phyloP scores from a whole-genome alignment of 2,329 filamentous ascomycete species.

The Pseudogymnoascus sp. region DNA sequence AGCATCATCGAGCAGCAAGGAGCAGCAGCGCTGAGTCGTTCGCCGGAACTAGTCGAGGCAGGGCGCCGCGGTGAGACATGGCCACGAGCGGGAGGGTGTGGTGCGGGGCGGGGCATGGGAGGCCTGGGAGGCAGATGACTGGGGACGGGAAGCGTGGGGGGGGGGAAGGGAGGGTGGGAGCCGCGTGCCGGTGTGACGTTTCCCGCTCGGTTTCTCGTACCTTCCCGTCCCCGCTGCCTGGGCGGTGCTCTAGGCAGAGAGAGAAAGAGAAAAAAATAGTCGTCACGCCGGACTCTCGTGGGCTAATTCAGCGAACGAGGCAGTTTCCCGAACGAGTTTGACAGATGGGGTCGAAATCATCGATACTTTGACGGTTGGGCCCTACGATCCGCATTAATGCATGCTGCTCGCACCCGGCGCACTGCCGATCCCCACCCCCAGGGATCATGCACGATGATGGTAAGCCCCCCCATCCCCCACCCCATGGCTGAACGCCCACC shows the following conservation, averaged over 20 bases:
- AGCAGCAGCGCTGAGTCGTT: not conserved
- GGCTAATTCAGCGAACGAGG: not conserved
- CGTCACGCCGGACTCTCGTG: not conserved
- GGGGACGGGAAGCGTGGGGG: not conserved
- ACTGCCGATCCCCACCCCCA: not conserved
- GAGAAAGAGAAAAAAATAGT: not conserved
- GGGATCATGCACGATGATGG: not conserved
- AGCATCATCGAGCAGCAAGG: not conserved
- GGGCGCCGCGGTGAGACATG: not conserved
- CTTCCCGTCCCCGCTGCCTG: not conserved
- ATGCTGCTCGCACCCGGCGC: not conserved
- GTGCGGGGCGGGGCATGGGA: not conserved
- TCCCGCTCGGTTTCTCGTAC: not conserved
- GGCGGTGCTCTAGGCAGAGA: not conserved
- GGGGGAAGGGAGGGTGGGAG: not conserved
- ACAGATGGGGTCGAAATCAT: not conserved
- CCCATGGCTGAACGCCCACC: not conserved
- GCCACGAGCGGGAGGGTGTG: conserved; percentile 7
- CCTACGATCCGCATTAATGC: not conserved
- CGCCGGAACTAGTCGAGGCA: not conserved
- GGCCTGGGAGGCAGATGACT: conserved; percentile 6
- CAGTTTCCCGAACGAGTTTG: not conserved
- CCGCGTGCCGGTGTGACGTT: not conserved
- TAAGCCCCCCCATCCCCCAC: not conserved
- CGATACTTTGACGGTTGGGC: not conserved